A percentile compares a stretch with the other conserved stretches of the same genome.
These are phyloP conservation scores for Fusarium sterilihyphosum DNA, from an alignment of 2,329 filamentous ascomycete species.

Conservation along the genomic window DNA sequence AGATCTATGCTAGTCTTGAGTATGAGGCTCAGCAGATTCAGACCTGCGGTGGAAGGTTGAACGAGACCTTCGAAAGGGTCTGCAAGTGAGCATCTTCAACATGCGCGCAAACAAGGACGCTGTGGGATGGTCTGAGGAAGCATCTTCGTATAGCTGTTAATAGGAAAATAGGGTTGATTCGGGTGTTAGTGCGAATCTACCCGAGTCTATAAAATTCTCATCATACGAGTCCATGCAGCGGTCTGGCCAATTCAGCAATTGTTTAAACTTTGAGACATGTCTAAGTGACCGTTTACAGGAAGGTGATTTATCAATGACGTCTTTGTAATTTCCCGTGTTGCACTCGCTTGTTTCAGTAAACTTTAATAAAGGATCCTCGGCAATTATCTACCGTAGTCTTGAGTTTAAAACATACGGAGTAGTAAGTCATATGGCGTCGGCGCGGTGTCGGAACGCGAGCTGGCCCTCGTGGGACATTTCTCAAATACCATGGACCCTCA, in stretches of 20 bases:
- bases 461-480: background rate
- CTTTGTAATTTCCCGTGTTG: background rate
- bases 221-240: background rate
- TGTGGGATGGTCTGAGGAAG: background rate
- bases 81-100: background rate
- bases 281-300: background rate
- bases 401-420: background rate
- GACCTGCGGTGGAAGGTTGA: background rate
- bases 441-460: background rate
- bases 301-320: background rate
- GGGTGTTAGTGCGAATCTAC: background rate
- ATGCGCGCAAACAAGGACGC: background rate
- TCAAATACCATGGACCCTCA: background rate
- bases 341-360: background rate
- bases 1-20: slow-evolving; percentile 29
- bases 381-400: background rate
- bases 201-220: background rate
- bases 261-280: background rate
- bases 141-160: too few species aligned
- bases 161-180: background rate
- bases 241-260: background rate
- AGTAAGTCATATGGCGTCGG: background rate
- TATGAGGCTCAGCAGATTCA: slow-evolving; percentile 9
- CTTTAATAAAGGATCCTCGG: background rate
- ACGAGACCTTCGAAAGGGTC: background rate